Conservation (phyloP, 257 asterid species). For the Rauvolfia tetraphylla region DNA sequence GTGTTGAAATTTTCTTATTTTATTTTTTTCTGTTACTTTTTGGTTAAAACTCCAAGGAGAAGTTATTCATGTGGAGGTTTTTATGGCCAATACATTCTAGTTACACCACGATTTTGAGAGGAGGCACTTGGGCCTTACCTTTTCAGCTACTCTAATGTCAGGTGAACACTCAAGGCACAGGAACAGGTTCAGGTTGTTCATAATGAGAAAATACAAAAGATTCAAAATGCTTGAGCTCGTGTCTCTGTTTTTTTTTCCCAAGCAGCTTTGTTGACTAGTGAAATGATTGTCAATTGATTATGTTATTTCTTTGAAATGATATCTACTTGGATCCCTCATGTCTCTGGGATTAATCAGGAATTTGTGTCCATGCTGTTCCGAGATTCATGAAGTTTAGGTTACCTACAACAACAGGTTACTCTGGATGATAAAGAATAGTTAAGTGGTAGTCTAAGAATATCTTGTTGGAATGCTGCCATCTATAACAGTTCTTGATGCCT, state of each 20-base stretch:
- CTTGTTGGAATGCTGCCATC: background rate
- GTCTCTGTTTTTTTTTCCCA: background rate
- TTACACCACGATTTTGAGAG: background rate
- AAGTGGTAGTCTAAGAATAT: background rate
- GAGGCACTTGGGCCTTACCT: background rate
- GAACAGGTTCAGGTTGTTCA: background rate
- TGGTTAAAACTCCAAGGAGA: background rate
- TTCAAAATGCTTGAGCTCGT: background rate
- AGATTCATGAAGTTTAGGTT: background rate
- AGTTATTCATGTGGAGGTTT: background rate
- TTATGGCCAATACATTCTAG: background rate
- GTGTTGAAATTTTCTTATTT: background rate
- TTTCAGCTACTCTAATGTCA: background rate
- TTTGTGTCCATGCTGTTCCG: background rate
- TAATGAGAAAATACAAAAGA: background rate
- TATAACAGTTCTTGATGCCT: background rate
- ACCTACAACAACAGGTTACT: background rate
- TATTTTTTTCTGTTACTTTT: background rate
- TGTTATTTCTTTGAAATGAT: background rate
- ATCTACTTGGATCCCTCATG: background rate
- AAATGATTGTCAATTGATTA: background rate
- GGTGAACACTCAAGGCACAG: background rate
- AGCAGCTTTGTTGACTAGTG: background rate
- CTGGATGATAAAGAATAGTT: background rate
- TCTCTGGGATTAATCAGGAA: background rate